A percentile compares a stretch with the other conserved stretches of the same genome.
Evolutionary conservation across 2,329 filamentous ascomycete genomes (phyloP).

Genomic region (Claviceps spartinae): DNA sequence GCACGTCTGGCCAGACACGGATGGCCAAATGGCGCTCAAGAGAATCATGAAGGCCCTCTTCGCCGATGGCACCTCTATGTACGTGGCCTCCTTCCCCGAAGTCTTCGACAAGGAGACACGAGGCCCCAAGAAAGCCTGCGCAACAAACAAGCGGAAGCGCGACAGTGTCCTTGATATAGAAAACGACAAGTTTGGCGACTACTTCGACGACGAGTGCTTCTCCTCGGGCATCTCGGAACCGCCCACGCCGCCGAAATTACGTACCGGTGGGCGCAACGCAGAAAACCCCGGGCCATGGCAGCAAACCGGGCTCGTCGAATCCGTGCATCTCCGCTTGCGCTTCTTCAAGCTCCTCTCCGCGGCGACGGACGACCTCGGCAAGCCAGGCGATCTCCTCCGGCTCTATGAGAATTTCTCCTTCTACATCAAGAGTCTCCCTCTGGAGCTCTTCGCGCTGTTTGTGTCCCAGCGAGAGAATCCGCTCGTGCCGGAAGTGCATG

Average conservation of each 20-base stretch:
- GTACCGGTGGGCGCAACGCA: conserved; percentile 11
- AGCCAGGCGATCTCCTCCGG: conserved; percentile 29
- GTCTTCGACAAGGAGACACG: conserved; percentile 52
- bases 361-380: conserved; percentile 31
- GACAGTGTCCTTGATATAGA: conserved; percentile 39
- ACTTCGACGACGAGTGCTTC: conserved; percentile 41
- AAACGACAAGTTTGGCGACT: conserved; percentile 46
- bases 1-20: conserved; percentile 38
- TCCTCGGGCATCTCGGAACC: conserved; percentile 33
- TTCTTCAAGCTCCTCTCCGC: conserved; percentile 44
- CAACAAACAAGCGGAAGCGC: conserved; percentile 35
- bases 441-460: conserved; percentile 44
- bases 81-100: conserved; percentile 44
- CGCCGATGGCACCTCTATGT: conserved; percentile 45
- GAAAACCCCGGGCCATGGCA: conserved; percentile 11
- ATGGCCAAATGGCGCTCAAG: conserved; percentile 32
- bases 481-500: conserved; percentile 24
- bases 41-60: conserved; percentile 54
- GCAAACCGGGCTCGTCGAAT: conserved; percentile 29
- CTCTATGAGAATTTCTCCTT: conserved; percentile 47
- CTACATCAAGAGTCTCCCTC: conserved; percentile 42
- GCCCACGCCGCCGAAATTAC: conserved; percentile 28
- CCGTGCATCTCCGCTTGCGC: conserved; percentile 47
- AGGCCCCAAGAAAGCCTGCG: conserved; percentile 21
- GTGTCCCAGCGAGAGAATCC: conserved; percentile 23